A percentile compares a stretch with the other conserved stretches of the same genome.
phyloP scores from a whole-genome alignment of 805 yeast genomes.

The Nakazawaea holstii region DNA sequence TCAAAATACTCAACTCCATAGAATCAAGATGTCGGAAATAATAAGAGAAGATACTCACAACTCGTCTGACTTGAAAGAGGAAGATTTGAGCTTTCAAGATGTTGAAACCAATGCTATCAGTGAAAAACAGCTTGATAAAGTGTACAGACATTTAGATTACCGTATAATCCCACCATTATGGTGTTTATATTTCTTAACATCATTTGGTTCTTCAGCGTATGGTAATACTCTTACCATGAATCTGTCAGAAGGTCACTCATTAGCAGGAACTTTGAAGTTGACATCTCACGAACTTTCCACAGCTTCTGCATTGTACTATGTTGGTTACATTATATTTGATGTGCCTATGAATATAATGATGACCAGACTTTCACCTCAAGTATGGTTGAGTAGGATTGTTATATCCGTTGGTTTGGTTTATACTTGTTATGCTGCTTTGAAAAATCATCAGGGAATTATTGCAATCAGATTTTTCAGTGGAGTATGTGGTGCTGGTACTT shows the following conservation, averaged over 20 bases:
- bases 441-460: conserved; percentile 53
- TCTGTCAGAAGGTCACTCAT: conserved; percentile 51
- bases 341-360: conserved; percentile 82
- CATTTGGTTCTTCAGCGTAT: conserved; percentile 75
- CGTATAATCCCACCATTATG: conserved; percentile 81
- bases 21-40: neutral
- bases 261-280: conserved; percentile 44
- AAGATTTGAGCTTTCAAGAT: neutral
- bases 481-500: conserved; percentile 75
- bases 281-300: conserved; percentile 56
- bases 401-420: conserved; percentile 74
- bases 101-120: conserved; percentile 12
- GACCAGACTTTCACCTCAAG: conserved; percentile 81
- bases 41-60: neutral
- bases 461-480: conserved; percentile 74
- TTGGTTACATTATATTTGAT: conserved; percentile 79
- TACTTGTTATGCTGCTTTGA: conserved; percentile 62
- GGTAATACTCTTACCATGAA: conserved; percentile 84
- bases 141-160: conserved; percentile 58
- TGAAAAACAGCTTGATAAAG: conserved; percentile 38
- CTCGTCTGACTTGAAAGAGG: neutral
- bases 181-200: conserved; percentile 71
- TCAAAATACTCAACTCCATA: neutral
- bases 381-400: conserved; percentile 78
- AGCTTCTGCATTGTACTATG: conserved; percentile 78